Percentiles rank a stretch among this genome's conserved stretches.
phyloP scores from a whole-genome alignment of 805 yeast genomes.

The Sugiyamaella marilandica region DNA sequence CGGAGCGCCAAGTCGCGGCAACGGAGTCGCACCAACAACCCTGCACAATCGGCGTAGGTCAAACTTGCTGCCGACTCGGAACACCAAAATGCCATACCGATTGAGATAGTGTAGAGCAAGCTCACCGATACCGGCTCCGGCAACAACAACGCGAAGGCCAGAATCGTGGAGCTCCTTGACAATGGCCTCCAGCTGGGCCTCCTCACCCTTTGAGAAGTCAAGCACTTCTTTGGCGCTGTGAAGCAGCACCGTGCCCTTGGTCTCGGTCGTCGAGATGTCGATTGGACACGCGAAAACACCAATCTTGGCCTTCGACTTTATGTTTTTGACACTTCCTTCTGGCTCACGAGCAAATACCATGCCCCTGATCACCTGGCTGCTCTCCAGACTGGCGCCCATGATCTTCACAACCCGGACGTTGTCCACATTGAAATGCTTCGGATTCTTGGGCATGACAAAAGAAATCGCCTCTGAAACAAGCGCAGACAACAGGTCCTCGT shows the following conservation, averaged over 20 bases:
- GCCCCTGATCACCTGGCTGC: conserved; percentile 82
- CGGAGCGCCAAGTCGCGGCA: conserved; percentile 92
- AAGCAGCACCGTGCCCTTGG: conserved; percentile 92
- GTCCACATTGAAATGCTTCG: conserved; percentile 77
- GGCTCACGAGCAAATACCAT: conserved; percentile 98
- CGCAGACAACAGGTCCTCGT: conserved; percentile 69
- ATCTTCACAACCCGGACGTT: conserved; percentile 92
- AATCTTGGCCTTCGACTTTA: conserved; percentile 64
- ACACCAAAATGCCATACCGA: conserved; percentile 75
- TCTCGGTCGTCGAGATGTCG: conserved; percentile 94
- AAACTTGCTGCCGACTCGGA: conserved; percentile 89
- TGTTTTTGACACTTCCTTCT: conserved; percentile 78
- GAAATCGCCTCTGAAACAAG: conserved; percentile 83
- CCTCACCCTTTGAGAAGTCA: conserved; percentile 94
- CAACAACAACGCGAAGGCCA: conserved; percentile 83
- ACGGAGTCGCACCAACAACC: conserved; percentile 96
- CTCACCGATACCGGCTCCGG: conserved; percentile 94
- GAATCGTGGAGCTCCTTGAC: conserved; percentile 77
- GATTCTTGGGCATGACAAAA: conserved; percentile 65
- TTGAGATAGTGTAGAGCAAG: conserved; percentile 89
- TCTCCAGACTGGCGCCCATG: conserved; percentile 79
- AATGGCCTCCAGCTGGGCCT: conserved; percentile 80
- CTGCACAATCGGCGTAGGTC: conserved; percentile 90
- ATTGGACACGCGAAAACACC: conserved; percentile 92
- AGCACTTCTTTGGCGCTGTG: conserved; percentile 97